Evolutionary conservation across 192 early-diverging fungal genomes (phyloP).

Genomic region (Bifiguratus adelaidae): DNA sequence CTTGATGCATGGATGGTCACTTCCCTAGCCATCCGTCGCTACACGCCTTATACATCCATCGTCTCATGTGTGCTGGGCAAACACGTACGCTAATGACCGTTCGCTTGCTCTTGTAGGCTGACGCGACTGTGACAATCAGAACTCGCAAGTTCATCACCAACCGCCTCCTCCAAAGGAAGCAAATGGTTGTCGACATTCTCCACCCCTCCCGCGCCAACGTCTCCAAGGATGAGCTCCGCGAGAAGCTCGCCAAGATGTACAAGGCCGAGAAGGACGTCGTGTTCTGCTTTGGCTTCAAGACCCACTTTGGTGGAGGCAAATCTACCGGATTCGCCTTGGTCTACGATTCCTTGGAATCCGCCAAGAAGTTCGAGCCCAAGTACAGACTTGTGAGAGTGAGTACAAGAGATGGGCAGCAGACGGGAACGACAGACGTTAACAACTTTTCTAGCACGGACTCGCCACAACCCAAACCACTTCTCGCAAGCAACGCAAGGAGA

Average conservation of each 20-base stretch:
- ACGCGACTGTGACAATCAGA: slow-evolving; percentile 85
- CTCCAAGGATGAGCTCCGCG: slow-evolving; percentile 85
- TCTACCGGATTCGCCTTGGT: slow-evolving; percentile 92
- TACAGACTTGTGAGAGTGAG: slow-evolving; percentile 79
- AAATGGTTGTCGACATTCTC: slow-evolving; percentile 94
- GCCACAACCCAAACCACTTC: slow-evolving; percentile 59
- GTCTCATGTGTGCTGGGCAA: too few relatives aligned
- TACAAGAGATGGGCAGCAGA: too few relatives aligned
- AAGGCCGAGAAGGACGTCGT: slow-evolving; percentile 82
- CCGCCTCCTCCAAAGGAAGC: slow-evolving; percentile 93
- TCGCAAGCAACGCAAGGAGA: slow-evolving; percentile 98
- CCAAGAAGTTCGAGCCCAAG: slow-evolving; percentile 99
- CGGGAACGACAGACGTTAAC: too few relatives aligned
- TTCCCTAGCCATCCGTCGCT: too few relatives aligned
- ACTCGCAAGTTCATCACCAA: slow-evolving; percentile 99
- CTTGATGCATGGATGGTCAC: too few relatives aligned
- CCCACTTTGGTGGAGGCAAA: slow-evolving; percentile 94
- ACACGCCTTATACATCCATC: too few relatives aligned
- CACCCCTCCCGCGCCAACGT: slow-evolving; percentile 92
- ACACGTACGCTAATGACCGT: too few relatives aligned
- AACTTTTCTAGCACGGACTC: slow-evolving; percentile 24
- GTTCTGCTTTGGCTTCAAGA: slow-evolving; percentile 93
- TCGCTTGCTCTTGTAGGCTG: too few relatives aligned
- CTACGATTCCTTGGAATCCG: slow-evolving; percentile 88
- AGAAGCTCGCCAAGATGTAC: slow-evolving; percentile 94